Evolutionary conservation across 2,329 filamentous ascomycete genomes (phyloP).

Genomic region (Teratosphaeria zuluensis): DNA sequence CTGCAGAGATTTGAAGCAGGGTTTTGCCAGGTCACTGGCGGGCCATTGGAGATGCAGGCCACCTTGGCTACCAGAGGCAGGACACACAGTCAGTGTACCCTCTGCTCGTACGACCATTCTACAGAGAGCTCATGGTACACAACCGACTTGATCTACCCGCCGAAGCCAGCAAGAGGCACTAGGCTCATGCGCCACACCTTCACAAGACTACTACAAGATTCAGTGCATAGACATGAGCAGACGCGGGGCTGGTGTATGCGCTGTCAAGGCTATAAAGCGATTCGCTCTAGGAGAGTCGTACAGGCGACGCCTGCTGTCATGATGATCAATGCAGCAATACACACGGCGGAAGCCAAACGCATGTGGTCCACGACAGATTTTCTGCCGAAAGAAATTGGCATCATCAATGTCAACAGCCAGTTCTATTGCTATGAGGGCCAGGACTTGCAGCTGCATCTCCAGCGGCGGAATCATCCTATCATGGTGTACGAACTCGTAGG

Average conservation of each 20-base stretch:
- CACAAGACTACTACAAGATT: slow-evolving; percentile 83
- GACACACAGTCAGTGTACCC: slow-evolving; percentile 70
- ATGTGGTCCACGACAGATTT: slow-evolving; percentile 86
- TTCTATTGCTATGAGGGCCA: slow-evolving; percentile 93
- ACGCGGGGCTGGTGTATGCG: slow-evolving; percentile 88
- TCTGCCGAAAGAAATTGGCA: slow-evolving; percentile 86
- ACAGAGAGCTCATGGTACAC: slow-evolving; percentile 69
- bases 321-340: slow-evolving; percentile 72
- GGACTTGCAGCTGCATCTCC: slow-evolving; percentile 69
- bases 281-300: slow-evolving; percentile 76
- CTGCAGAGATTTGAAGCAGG: slow-evolving; percentile 62
- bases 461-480: slow-evolving; percentile 70
- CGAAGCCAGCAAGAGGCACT: slow-evolving; percentile 22
- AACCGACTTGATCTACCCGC: slow-evolving; percentile 76
- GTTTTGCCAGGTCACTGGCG: slow-evolving; percentile 57
- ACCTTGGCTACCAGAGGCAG: slow-evolving; percentile 61
- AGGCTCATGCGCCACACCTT: slow-evolving; percentile 51
- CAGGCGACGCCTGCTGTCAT: slow-evolving; percentile 75
- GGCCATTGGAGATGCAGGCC: slow-evolving; percentile 60
- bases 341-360: slow-evolving; percentile 62
- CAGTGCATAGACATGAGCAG: slow-evolving; percentile 79
- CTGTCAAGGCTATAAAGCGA: slow-evolving; percentile 82
- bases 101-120: slow-evolving; percentile 78
- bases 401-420: slow-evolving; percentile 83
- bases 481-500: slow-evolving; percentile 87